phyloP scores from a whole-genome alignment of 2,329 filamentous ascomycete species.

The Septoria petroselini region DNA sequence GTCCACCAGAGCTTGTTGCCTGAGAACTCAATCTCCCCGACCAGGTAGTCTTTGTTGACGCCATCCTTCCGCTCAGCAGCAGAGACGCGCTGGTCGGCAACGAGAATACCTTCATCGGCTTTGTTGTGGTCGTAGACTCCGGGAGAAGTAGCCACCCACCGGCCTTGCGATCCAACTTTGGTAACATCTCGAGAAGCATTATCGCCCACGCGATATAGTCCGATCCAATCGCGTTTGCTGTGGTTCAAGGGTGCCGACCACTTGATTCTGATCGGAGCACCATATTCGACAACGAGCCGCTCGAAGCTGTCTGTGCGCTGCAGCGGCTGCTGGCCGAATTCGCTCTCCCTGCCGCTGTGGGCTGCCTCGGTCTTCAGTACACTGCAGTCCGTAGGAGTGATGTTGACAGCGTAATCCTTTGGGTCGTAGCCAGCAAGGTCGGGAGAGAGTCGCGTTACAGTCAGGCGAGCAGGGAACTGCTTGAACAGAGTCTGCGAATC shows the following conservation, averaged over 20 bases:
- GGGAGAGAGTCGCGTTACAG: slow-evolving; percentile 72
- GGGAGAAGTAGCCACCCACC: slow-evolving; percentile 80
- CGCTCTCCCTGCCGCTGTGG: slow-evolving; percentile 69
- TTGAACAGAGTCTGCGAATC: slow-evolving; percentile 87
- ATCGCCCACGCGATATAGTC: slow-evolving; percentile 92
- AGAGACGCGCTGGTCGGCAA: slow-evolving; percentile 60
- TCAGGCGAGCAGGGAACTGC: slow-evolving; percentile 81
- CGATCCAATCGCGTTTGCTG: slow-evolving; percentile 90
- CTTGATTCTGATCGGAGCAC: slow-evolving; percentile 79
- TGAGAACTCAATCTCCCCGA: slow-evolving; percentile 80
- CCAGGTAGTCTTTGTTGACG: slow-evolving; percentile 58
- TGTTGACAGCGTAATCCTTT: slow-evolving; percentile 72
- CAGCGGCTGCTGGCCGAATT: slow-evolving; percentile 64
- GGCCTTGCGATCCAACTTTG: slow-evolving; percentile 77
- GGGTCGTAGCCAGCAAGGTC: slow-evolving; percentile 77
- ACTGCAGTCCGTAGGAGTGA: slow-evolving; percentile 60
- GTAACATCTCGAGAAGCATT: slow-evolving; percentile 83
- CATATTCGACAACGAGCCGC: slow-evolving; percentile 81
- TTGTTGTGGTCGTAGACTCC: slow-evolving; percentile 72
- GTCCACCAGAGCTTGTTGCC: slow-evolving; percentile 98
- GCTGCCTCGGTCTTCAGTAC: slow-evolving; percentile 43
- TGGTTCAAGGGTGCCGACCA: slow-evolving; percentile 90
- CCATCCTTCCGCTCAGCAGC: slow-evolving; percentile 46
- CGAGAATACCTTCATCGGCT: slow-evolving; percentile 72
- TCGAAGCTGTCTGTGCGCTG: slow-evolving; percentile 61